phyloP scores from a whole-genome alignment of 306 rosid species.

The Lathyrus tuberosus region DNA sequence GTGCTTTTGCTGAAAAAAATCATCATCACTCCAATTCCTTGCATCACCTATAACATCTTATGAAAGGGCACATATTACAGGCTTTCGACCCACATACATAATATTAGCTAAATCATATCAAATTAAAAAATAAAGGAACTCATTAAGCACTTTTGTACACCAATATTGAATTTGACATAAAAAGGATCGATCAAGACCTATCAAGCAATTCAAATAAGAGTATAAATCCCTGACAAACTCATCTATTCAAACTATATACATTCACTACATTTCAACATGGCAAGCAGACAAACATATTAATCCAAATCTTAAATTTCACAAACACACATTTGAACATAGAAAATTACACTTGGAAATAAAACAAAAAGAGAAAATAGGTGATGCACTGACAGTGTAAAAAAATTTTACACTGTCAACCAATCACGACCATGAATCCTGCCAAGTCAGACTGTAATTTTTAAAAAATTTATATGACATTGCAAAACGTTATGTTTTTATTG shows the following conservation, averaged over 20 bases:
- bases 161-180: slow-evolving; percentile 21
- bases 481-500: no score
- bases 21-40: slow-evolving; percentile 28
- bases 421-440: no score
- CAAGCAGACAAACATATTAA: slow-evolving; percentile 11
- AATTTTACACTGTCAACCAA: no score
- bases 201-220: neutral
- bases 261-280: neutral
- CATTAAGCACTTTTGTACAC: slow-evolving; percentile 23
- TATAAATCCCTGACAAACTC: slow-evolving; percentile 9
- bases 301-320: slow-evolving; percentile 9
- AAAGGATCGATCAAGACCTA: slow-evolving; percentile 20
- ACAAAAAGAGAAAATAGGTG: no score
- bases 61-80: slow-evolving; percentile 6
- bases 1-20: slow-evolving; percentile 45
- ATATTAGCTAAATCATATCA: neutral
- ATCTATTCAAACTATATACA: slow-evolving; percentile 1
- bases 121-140: neutral
- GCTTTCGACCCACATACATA: neutral
- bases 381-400: no score
- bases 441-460: no score
- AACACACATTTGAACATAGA: slow-evolving; percentile 13
- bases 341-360: no score
- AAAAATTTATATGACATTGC: no score
- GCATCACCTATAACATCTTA: no score